Evolutionary conservation across 257 asterid genomes (phyloP).

Genomic region (Solanum appendiculatum): DNA sequence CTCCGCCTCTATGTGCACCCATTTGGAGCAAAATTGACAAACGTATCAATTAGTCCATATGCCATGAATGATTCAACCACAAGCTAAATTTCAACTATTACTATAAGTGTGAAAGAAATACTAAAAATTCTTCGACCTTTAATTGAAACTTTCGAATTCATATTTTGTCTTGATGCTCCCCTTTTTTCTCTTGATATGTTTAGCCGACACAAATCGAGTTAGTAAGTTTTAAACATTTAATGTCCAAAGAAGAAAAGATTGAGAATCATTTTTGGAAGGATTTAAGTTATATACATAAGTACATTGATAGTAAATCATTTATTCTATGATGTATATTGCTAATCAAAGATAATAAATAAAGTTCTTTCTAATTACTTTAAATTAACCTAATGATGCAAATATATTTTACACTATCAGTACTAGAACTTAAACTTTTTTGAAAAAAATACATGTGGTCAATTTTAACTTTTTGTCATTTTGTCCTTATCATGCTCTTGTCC

Average conservation of each 20-base stretch:
- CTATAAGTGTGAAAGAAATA: slow-evolving; percentile 30
- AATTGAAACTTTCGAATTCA: fast-evolving
- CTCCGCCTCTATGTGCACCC: slow-evolving; percentile 1
- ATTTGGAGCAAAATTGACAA: not conserved
- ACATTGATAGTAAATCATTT: not conserved
- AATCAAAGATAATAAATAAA: not conserved
- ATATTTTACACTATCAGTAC: not conserved
- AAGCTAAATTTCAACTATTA: slow-evolving; percentile 13
- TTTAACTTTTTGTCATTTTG: not conserved
- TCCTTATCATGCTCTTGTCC: not conserved
- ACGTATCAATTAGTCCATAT: not conserved
- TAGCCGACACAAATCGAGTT: fast-evolving
- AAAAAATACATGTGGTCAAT: not conserved
- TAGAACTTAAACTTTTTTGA: not conserved
- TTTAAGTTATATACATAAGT: not conserved
- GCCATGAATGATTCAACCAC: not conserved
- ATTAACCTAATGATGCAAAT: not conserved
- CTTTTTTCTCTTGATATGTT: not conserved
- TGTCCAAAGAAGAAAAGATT: not conserved
- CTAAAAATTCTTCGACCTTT: not conserved
- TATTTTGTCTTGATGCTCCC: not conserved
- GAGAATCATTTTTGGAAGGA: not conserved
- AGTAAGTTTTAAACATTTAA: not conserved
- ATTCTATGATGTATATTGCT: not conserved
- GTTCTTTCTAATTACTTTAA: not conserved